Evolutionary conservation across 2,329 filamentous ascomycete species (phyloP).

Genomic region (Ophiostoma sp.): DNA sequence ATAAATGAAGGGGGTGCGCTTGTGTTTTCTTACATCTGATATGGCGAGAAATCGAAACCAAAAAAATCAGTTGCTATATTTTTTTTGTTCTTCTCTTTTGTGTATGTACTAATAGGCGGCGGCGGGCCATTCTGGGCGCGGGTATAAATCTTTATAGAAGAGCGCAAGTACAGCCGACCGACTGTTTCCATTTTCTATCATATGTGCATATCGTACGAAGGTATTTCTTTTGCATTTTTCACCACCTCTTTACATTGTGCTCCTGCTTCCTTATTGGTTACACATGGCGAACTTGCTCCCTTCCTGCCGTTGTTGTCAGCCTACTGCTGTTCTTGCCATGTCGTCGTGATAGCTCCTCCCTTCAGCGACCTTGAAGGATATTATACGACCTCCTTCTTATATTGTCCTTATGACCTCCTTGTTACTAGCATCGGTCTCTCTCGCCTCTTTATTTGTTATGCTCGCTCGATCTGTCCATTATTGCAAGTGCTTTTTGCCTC

Average conservation of each 20-base stretch:
- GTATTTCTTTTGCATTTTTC: background rate
- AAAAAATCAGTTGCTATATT: slow-evolving; percentile 7
- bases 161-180: slow-evolving; percentile 18
- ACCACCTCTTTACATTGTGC: background rate
- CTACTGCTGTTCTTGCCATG: background rate
- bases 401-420: too few relatives aligned
- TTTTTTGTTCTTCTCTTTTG: slow-evolving; percentile 14
- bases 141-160: slow-evolving; percentile 22
- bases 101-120: slow-evolving; percentile 28
- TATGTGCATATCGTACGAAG: background rate
- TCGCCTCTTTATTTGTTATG: background rate
- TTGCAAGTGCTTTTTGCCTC: background rate
- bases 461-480: too few relatives aligned
- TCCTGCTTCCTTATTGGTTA: too few relatives aligned
- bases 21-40: background rate
- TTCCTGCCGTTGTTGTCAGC: background rate
- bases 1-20: background rate
- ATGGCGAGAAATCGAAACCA: slow-evolving; percentile 10
- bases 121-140: slow-evolving; percentile 11
- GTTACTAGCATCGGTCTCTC: background rate
- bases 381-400: too few relatives aligned
- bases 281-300: too few relatives aligned
- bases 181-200: background rate
- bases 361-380: background rate
- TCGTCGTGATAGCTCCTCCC: background rate